Percentiles rank a stretch among this genome's conserved stretches.
These are phyloP conservation scores for Trypanosoma congolense DNA, from an alignment of 208 protist genomes.

Conservation along the genomic window DNA sequence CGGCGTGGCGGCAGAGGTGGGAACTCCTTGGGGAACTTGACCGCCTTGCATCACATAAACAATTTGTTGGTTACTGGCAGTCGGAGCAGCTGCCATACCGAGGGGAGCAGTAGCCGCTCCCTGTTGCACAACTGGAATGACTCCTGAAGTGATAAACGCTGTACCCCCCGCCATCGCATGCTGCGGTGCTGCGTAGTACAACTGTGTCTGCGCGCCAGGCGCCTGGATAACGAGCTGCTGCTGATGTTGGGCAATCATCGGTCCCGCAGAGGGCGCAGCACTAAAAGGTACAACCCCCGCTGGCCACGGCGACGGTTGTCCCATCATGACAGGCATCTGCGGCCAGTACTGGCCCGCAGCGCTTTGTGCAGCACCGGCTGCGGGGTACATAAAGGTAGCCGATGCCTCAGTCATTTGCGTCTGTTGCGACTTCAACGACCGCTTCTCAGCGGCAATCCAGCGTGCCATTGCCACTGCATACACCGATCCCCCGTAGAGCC, in stretches of 20 bases:
- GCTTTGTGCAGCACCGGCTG: not conserved
- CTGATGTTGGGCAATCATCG: slow-evolving; percentile 5
- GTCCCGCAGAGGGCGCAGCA: not conserved
- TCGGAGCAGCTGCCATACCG: slow-evolving; percentile 3
- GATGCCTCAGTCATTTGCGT: slow-evolving; percentile 1
- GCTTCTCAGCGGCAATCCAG: slow-evolving; percentile 33
- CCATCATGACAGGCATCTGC: slow-evolving; percentile 24
- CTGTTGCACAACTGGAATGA: slow-evolving; percentile 9
- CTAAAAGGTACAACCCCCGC: slow-evolving; percentile 10
- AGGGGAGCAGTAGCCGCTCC: not conserved
- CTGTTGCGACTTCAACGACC: slow-evolving; percentile 3
- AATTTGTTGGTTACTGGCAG: slow-evolving; percentile 15
- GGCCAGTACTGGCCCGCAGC: slow-evolving; percentile 12
- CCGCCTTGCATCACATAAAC: slow-evolving; percentile 19
- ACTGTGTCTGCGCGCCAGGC: slow-evolving; percentile 3
- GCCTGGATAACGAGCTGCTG: slow-evolving; percentile 9
- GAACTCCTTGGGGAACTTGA: slow-evolving; percentile 1
- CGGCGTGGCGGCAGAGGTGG: not conserved
- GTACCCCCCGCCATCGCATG: not conserved
- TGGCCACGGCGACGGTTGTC: slow-evolving; percentile 7
- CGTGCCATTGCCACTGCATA: slow-evolving; percentile 34
- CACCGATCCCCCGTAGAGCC: slow-evolving; percentile 48
- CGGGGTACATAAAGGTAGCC: not conserved
- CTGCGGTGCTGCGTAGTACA: slow-evolving; percentile 14
- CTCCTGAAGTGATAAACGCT: slow-evolving; percentile 2